Conservation (phyloP, 352 stramenopile genomes). For the Phytophthora sansomeana region DNA sequence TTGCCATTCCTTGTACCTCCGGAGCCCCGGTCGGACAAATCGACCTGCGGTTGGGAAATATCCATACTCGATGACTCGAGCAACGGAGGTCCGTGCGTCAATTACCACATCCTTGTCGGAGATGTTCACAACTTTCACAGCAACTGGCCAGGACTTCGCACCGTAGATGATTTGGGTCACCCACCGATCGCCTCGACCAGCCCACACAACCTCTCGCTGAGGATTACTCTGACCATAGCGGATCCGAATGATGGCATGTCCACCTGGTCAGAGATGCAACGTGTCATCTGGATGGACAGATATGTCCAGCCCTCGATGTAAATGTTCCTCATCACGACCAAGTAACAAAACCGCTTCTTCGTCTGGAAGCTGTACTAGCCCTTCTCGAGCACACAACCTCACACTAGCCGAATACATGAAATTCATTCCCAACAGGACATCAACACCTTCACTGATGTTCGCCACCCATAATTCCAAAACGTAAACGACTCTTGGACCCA, state of each 20-base stretch:
- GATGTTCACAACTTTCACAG: not conserved
- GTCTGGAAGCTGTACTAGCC: no score
- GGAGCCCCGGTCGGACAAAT: not conserved
- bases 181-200: not conserved
- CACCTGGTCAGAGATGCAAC: not conserved
- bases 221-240: not conserved
- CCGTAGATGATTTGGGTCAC: not conserved
- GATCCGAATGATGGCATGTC: not conserved
- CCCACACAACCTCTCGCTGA: not conserved
- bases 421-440: no score
- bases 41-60: not conserved
- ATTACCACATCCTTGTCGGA: not conserved
- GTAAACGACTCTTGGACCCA: slow-evolving; percentile 15
- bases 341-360: no score
- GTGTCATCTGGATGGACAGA: not conserved
- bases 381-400: no score
- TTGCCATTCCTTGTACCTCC: not conserved
- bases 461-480: slow-evolving; percentile 23
- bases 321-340: no score
- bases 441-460: slow-evolving; percentile 30
- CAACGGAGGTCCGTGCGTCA: not conserved
- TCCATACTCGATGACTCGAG: not conserved
- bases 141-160: not conserved
- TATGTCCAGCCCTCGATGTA: slow-evolving; percentile 18
- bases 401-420: slow-evolving; percentile 8